phyloP scores from a whole-genome alignment of 2,329 filamentous ascomycete genomes.

The Sclerotinia minor region DNA sequence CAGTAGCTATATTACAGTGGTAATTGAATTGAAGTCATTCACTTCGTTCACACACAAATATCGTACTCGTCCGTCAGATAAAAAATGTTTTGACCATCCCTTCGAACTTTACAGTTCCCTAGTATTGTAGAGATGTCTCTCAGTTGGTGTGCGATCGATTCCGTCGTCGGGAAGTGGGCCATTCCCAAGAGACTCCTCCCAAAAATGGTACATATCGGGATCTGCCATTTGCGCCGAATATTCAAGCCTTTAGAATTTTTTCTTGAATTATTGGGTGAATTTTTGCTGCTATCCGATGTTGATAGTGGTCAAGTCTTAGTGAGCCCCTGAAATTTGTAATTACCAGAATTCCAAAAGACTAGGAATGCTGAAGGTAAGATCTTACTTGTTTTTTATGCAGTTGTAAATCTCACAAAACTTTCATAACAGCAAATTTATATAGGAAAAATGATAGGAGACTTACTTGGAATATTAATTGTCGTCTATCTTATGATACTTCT shows the following conservation, averaged over 20 bases:
- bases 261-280: not conserved
- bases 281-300: not conserved
- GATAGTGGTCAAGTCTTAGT: not conserved
- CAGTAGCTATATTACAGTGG: too few relatives aligned
- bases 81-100: not conserved
- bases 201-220: not conserved
- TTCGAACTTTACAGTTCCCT: rapidly evolving
- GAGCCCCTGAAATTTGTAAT: too few relatives aligned
- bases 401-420: not conserved
- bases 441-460: not conserved
- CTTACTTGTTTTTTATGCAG: too few relatives aligned
- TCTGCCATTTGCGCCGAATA: not conserved
- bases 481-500: not conserved
- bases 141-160: not conserved
- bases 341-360: too few relatives aligned
- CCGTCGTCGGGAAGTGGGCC: not conserved
- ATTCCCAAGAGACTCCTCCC: not conserved
- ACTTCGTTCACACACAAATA: too few relatives aligned
- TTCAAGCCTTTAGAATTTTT: not conserved
- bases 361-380: not conserved
- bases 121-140: not conserved
- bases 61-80: not conserved
- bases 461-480: not conserved
- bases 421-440: not conserved
- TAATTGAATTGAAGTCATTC: too few relatives aligned